phyloP scores from a whole-genome alignment of 306 rosid species.

The Sesbania bispinosa region DNA sequence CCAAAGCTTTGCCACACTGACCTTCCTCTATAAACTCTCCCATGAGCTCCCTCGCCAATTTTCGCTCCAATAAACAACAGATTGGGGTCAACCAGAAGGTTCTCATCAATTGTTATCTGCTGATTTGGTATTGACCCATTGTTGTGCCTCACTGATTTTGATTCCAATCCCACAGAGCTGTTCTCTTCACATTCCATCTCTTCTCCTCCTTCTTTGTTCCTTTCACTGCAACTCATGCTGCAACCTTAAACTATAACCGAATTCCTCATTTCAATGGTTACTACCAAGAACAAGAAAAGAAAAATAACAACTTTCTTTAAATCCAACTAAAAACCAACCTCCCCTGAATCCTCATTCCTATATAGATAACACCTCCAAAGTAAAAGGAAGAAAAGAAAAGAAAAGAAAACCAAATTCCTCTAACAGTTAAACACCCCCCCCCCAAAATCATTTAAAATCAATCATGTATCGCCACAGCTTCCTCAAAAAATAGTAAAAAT shows the following conservation, averaged over 20 bases:
- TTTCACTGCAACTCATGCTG: constrained; percentile 76
- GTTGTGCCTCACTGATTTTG: constrained; percentile 37
- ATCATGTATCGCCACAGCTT: constrained; percentile 29
- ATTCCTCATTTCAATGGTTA: constrained; percentile 46
- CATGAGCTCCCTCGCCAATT: constrained; percentile 98
- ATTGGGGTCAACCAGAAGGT: constrained; percentile 85
- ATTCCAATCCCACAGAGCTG: too few species aligned
- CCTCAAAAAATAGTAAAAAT: background rate
- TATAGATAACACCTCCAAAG: constrained; percentile 16
- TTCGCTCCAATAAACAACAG: constrained; percentile 75
- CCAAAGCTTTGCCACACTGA: constrained; percentile 43
- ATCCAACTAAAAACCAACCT: constrained; percentile 25
- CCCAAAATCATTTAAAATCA: constrained; percentile 41
- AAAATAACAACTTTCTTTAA: constrained; percentile 20
- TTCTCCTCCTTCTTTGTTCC: constrained; percentile 46
- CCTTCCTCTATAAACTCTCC: constrained; percentile 98
- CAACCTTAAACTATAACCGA: constrained; percentile 61
- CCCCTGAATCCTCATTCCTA: constrained; percentile 25
- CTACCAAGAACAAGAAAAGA: background rate
- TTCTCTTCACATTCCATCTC: constrained; percentile 39
- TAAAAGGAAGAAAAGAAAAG: too few species aligned
- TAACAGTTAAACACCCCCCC: background rate
- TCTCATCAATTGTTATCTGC: constrained; percentile 71
- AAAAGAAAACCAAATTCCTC: constrained; percentile 31
- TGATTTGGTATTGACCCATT: constrained; percentile 50